Conservation (phyloP, 805 yeast genomes). For the Pichia rugopelliculosa region DNA sequence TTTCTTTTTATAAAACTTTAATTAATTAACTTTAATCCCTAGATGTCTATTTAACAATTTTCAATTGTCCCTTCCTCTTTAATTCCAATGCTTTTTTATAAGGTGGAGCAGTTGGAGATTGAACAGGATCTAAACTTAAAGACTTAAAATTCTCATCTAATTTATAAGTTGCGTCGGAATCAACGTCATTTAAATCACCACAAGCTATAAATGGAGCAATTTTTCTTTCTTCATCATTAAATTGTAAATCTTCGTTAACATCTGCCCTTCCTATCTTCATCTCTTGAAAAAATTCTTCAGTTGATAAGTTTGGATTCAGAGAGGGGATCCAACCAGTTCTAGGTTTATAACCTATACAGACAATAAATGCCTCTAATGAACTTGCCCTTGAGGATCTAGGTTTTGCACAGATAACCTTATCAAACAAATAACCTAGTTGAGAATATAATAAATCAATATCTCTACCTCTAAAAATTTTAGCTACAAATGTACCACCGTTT, state of each 20-base stretch:
- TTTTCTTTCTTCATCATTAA: constrained; percentile 55
- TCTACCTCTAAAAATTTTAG: constrained; percentile 93
- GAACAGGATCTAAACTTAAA: constrained; percentile 79
- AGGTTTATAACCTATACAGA: constrained; percentile 82
- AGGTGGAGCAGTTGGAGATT: constrained; percentile 94
- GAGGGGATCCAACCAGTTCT: constrained; percentile 77
- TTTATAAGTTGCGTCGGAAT: constrained; percentile 91
- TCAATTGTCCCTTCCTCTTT: constrained; percentile 65
- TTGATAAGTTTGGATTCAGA: constrained; percentile 43
- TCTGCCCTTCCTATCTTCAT: constrained; percentile 48
- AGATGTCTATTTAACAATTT: constrained; percentile 16
- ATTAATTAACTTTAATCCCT: not conserved
- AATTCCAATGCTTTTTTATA: constrained; percentile 85
- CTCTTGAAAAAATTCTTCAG: constrained; percentile 77
- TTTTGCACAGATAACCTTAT: constrained; percentile 86
- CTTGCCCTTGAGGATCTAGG: constrained; percentile 95
- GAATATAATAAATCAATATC: constrained; percentile 90
- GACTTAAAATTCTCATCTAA: constrained; percentile 35
- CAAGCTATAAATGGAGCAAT: constrained; percentile 94
- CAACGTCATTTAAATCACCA: constrained; percentile 78
- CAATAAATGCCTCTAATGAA: constrained; percentile 88
- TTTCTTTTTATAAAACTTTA: not conserved
- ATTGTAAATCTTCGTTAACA: constrained; percentile 38
- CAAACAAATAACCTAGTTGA: constrained; percentile 83
- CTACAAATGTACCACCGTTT: constrained; percentile 90